Base-by-base conservation (phyloP, 1,139 yeast genomes). In the Taphrina wiesneri region DNA sequence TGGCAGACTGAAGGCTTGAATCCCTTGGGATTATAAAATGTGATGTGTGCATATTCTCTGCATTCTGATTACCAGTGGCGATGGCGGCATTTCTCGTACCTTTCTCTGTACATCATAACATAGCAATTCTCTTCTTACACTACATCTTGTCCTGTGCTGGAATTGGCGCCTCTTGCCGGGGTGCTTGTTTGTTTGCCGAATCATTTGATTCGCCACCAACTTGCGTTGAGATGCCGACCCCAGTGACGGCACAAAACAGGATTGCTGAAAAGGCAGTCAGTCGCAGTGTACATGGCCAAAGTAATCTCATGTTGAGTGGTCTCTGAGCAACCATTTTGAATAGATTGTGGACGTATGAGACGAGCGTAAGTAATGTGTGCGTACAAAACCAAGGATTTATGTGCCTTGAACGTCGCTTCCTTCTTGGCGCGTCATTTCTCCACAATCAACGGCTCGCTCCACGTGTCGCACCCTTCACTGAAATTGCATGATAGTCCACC, bases 241-340 rank as follows among this genome's bases (percentile, higher is more conserved):
- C 59, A 3, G 59, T 54, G 59, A 54, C 59, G 46, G 59, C 59
- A 39, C 59, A 54, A n/a, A 54, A 54, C 15, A 54, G 36, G 49
- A 54, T 54, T n/a, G 36, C 59, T 6, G 59, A 54, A 26, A 54
- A 54, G 34, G 39, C 36, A 32, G 49, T 28, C 13, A 54, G 47
- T 36, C 59, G 19, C 13, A 54, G 36, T 26, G 59, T 54, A 17
- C 59, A 54, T n/a, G 59, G 59, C 59, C 59, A 54, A 11, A 54
- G 26, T 6, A 54, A 36, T 25, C 39, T 54, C 59, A 54, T 54
- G 21, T 54, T 54, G 23, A 54, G 59, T 25, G 47, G 46, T 39
- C 59, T 21, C 39, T 19, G 26, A 21, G 49, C 28, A 11, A 28
- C 25, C 47, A 43, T 43, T 7, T 13, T n/a, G n/a, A n/a, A n/a